Evolutionary conservation across 768 basidiomycete species (phyloP).

Genomic region (Hemileccinum rubropunctum): DNA sequence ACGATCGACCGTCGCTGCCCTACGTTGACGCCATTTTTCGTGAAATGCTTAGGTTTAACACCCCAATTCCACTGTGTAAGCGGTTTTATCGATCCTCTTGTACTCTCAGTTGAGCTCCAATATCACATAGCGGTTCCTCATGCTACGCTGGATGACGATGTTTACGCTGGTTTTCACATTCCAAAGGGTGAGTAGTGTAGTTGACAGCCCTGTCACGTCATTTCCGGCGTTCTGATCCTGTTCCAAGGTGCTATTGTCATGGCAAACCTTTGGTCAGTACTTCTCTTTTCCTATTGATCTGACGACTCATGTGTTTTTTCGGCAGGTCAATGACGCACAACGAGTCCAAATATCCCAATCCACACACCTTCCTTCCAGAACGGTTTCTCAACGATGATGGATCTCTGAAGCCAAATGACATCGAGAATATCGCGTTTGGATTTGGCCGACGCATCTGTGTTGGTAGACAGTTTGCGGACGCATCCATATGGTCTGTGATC

Average conservation of each 20-base stretch:
- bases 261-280: not conserved
- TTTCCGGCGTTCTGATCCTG: not conserved
- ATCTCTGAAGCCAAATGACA: constrained; percentile 1
- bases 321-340: constrained; percentile 9
- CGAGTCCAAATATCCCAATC: constrained; percentile 32
- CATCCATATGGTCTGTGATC: constrained; percentile 11
- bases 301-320: not conserved
- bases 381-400: constrained; percentile 32
- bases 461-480: constrained; percentile 15
- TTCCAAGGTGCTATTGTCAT: not conserved
- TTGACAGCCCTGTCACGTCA: too few relatives aligned
- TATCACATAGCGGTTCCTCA: constrained; percentile 21
- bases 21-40: not conserved
- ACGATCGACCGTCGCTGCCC: not conserved
- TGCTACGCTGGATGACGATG: constrained; percentile 33
- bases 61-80: not conserved
- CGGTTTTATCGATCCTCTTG: not conserved
- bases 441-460: constrained; percentile 21
- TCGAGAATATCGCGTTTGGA: constrained; percentile 8
- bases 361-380: constrained; percentile 35
- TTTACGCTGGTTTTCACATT: constrained; percentile 45
- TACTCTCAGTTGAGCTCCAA: too few relatives aligned
- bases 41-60: not conserved
- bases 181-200: constrained; percentile 31
- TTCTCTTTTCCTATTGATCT: too few relatives aligned